Percentiles rank a stretch among this genome's conserved stretches.
These are phyloP conservation scores for Daldinia loculata DNA, from an alignment of 495 filamentous ascomycete genomes.

Conservation along the genomic window DNA sequence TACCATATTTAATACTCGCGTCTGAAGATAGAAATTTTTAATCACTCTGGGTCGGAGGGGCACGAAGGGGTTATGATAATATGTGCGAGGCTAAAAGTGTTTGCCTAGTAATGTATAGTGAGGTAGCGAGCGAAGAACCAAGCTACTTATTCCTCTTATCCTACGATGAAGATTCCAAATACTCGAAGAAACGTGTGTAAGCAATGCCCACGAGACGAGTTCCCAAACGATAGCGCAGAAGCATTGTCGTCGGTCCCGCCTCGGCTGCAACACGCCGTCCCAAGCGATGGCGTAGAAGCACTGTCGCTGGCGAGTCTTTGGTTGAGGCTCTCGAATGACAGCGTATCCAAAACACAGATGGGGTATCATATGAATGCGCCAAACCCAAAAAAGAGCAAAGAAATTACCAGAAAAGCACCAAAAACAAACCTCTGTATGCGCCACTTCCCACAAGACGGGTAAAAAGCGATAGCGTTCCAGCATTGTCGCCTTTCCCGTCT, in stretches of 20 bases:
- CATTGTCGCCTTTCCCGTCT: conserved; percentile 50
- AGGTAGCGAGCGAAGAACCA: conserved; percentile 38
- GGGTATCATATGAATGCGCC: conserved; percentile 63
- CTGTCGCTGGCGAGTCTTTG: conserved; percentile 61
- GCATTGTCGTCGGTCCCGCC: conserved; percentile 61
- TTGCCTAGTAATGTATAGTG: conserved; percentile 36
- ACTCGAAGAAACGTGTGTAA: conserved; percentile 50
- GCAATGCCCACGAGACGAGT: conserved; percentile 61
- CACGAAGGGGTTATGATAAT: conserved; percentile 15
- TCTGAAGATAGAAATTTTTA: not conserved
- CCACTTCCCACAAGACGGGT: conserved; percentile 36
- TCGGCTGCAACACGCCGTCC: conserved; percentile 64
- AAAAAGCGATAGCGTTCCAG: conserved; percentile 53
- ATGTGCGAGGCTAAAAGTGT: conserved; percentile 21
- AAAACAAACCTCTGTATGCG: conserved; percentile 24
- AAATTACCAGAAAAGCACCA: conserved; percentile 18
- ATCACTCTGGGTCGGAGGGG: conserved; percentile 16
- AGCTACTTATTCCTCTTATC: conserved; percentile 23
- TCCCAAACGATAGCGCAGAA: conserved; percentile 61
- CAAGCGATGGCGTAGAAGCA: conserved; percentile 67
- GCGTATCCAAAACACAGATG: conserved; percentile 64
- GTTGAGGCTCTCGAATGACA: conserved; percentile 48
- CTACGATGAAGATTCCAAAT: conserved; percentile 16
- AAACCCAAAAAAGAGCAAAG: conserved; percentile 32
- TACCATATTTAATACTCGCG: conserved; percentile 14